These are phyloP conservation scores for slime mould (Dictyostelium discoideum) DNA, from an alignment of 78 protist species.

Conservation along the genomic window dicty_2.7 NC_007090.3:3611501-3612000, in stretches of 20 bases:
- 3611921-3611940: constrained; percentile 83
- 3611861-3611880: constrained; percentile 76
- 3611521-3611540: constrained; percentile 35
- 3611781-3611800: background rate
- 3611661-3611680: constrained; percentile 80
- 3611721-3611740: constrained; percentile 22
- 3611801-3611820: constrained; percentile 66
- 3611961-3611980: constrained; percentile 37
- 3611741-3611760: background rate
- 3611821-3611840: constrained; percentile 73
- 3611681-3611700: constrained; percentile 74
- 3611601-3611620: constrained; percentile 50
- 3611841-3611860: constrained; percentile 76
- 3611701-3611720: constrained; percentile 61
- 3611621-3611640: constrained; percentile 76
- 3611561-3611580: constrained; percentile 78
- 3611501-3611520: constrained; percentile 24
- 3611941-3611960: constrained; percentile 83
- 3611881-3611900: constrained; percentile 75
- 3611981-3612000: constrained; percentile 42
- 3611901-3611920: constrained; percentile 62
- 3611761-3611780: background rate
- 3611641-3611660: constrained; percentile 77
- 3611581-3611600: constrained; percentile 63
- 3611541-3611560: constrained; percentile 49